Percentiles rank a stretch among this genome's conserved stretches.
These are phyloP conservation scores for Kalaharituber pfeilii DNA, from an alignment of 2,329 filamentous ascomycete genomes.

Conservation along the genomic window DNA sequence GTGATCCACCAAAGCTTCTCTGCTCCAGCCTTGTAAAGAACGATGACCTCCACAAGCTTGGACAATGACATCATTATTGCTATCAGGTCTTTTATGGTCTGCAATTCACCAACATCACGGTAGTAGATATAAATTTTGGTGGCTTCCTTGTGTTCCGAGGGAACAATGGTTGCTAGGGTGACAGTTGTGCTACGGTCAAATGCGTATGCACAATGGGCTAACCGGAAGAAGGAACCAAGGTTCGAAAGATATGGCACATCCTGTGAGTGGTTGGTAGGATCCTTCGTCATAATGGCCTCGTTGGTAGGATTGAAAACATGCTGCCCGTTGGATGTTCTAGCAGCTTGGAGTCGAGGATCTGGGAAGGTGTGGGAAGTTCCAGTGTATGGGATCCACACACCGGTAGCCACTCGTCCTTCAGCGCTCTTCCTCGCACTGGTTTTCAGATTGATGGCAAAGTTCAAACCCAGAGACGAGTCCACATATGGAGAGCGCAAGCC, in stretches of 20 bases:
- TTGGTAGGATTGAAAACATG: not conserved
- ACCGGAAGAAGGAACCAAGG: not conserved
- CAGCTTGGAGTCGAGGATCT: not conserved
- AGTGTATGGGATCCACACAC: not conserved
- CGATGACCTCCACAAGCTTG: constrained; percentile 1
- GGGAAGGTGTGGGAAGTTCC: not conserved
- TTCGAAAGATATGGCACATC: not conserved
- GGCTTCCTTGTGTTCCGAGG: not conserved
- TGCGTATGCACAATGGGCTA: not conserved
- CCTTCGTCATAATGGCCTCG: not conserved
- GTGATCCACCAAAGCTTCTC: constrained; percentile 2
- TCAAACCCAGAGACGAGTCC: not conserved
- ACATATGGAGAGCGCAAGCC: not conserved
- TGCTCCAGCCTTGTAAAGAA: not conserved
- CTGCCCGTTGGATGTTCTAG: not conserved
- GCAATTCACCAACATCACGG: not conserved
- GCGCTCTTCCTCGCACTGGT: not conserved
- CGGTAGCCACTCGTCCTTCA: not conserved
- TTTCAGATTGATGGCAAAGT: not conserved
- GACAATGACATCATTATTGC: not conserved
- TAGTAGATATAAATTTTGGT: not conserved
- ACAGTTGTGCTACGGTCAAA: not conserved
- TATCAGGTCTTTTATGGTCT: not conserved
- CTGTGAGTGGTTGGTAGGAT: too few relatives aligned
- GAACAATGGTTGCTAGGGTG: not conserved